phyloP scores from a whole-genome alignment of 371 early-diverging fungal species.

The Phascolomyces articulosus region DNA sequence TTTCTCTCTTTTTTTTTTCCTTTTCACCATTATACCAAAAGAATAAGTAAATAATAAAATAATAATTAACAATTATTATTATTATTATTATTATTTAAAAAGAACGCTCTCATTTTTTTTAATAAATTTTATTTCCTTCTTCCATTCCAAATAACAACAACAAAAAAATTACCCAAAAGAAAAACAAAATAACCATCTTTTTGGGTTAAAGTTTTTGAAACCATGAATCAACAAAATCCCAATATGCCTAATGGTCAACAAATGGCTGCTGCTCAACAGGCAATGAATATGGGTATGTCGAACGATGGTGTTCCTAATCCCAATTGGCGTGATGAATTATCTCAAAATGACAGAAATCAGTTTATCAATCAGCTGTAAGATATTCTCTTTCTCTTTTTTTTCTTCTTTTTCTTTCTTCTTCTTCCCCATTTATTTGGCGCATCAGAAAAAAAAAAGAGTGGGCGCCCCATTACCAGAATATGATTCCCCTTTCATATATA shows the following conservation, averaged over 20 bases:
- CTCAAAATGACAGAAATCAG: slow-evolving; percentile 38
- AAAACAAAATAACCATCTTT: not conserved
- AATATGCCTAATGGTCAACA: slow-evolving; percentile 18
- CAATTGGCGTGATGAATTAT: slow-evolving; percentile 48
- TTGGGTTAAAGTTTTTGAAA: not conserved
- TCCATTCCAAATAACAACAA: not conserved
- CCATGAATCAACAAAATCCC: slow-evolving; percentile 22
- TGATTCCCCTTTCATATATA: too few relatives aligned
- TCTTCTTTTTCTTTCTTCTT: not conserved
- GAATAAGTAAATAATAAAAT: too few relatives aligned
- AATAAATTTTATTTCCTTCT: too few relatives aligned
- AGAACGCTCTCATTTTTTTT: too few relatives aligned
- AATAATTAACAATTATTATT: too few relatives aligned
- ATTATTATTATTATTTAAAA: too few relatives aligned
- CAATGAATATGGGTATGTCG: slow-evolving; percentile 14
- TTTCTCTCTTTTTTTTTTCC: not conserved
- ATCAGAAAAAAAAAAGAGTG: too few relatives aligned
- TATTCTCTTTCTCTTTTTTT: not conserved
- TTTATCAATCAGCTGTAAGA: slow-evolving; percentile 47
- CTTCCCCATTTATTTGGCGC: not conserved
- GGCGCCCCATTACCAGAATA: too few relatives aligned
- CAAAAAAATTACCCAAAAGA: not conserved
- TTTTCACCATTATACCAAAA: not conserved
- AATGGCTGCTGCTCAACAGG: slow-evolving; percentile 11
- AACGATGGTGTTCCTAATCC: slow-evolving; percentile 26